These are phyloP conservation scores for Leishmania gerbilli DNA, from an alignment of 208 protist genomes.

Conservation along the genomic window DNA sequence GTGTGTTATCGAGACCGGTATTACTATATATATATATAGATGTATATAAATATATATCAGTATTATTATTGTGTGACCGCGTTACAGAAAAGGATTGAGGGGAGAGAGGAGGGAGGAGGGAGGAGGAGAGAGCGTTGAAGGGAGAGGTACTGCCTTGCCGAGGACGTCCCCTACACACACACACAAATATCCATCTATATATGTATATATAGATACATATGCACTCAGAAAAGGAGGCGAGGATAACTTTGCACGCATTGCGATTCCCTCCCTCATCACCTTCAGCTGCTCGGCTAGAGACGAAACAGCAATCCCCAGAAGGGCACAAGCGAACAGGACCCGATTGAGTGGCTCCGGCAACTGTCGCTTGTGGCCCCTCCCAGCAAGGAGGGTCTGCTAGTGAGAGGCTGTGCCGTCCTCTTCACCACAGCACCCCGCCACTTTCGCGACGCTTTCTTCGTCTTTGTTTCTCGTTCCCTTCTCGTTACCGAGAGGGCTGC, in stretches of 20 bases:
- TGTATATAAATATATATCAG: too few species aligned
- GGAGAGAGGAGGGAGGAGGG: not conserved
- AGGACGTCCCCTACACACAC: constrained; percentile 8
- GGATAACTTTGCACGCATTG: not conserved
- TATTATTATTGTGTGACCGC: not conserved
- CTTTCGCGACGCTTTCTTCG: not conserved
- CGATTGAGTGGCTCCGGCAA: not conserved
- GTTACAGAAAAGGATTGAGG: not conserved
- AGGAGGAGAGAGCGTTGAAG: constrained; percentile 7
- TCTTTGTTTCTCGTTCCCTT: not conserved
- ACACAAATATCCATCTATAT: constrained; percentile 4
- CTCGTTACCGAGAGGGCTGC: not conserved
- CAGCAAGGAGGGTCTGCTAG: not conserved
- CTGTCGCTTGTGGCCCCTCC: not conserved
- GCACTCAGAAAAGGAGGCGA: constrained; percentile 10
- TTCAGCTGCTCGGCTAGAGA: not conserved
- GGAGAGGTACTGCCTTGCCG: not conserved
- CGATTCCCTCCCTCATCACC: not conserved
- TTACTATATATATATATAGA: not conserved
- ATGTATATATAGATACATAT: not conserved
- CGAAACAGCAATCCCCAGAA: not conserved
- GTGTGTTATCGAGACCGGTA: not conserved
- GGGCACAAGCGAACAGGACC: not conserved
- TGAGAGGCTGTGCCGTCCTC: not conserved
- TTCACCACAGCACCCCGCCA: not conserved